These are phyloP conservation scores for Strigomonas culicis DNA, from an alignment of 208 protist genomes.

Conservation along the genomic window DNA sequence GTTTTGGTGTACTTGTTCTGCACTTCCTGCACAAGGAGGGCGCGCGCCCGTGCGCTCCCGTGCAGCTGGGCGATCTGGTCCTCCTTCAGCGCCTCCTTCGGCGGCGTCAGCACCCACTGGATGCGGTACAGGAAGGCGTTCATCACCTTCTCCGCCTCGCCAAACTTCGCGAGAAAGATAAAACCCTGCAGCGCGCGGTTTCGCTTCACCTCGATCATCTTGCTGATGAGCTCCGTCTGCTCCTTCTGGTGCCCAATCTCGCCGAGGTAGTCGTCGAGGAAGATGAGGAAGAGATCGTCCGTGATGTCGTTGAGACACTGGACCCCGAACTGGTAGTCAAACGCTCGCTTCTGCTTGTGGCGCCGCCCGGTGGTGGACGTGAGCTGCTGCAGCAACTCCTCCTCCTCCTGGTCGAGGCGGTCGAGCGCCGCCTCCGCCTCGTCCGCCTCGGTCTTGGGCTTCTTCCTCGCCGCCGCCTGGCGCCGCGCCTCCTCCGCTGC, in stretches of 20 bases:
- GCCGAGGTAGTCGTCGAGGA: constrained; percentile 91
- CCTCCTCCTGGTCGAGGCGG: constrained; percentile 39
- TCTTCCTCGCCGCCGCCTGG: constrained; percentile 1
- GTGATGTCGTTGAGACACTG: constrained; percentile 57
- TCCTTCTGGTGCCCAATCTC: constrained; percentile 86
- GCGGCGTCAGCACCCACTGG: constrained; percentile 82
- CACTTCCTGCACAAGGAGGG: constrained; percentile 63
- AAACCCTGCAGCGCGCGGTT: constrained; percentile 86
- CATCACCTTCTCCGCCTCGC: constrained; percentile 64
- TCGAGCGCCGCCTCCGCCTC: constrained; percentile 7
- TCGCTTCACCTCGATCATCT: constrained; percentile 87
- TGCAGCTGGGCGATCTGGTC: constrained; percentile 33
- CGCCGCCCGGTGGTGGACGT: constrained; percentile 17
- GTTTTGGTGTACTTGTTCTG: constrained; percentile 66
- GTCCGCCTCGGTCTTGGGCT: neutral
- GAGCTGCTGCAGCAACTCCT: constrained; percentile 52
- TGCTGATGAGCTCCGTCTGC: constrained; percentile 89
- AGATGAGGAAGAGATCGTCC: constrained; percentile 77
- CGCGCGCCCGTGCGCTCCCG: constrained; percentile 60
- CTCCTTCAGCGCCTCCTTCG: constrained; percentile 15
- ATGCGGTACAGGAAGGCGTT: constrained; percentile 75
- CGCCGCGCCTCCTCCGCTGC: constrained; percentile 11
- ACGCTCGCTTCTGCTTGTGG: constrained; percentile 20
- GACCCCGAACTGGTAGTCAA: constrained; percentile 73
- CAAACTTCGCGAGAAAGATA: constrained; percentile 73